Conservation (phyloP, 179 eudicot genomes). For the Gypsophila paniculata region DNA sequence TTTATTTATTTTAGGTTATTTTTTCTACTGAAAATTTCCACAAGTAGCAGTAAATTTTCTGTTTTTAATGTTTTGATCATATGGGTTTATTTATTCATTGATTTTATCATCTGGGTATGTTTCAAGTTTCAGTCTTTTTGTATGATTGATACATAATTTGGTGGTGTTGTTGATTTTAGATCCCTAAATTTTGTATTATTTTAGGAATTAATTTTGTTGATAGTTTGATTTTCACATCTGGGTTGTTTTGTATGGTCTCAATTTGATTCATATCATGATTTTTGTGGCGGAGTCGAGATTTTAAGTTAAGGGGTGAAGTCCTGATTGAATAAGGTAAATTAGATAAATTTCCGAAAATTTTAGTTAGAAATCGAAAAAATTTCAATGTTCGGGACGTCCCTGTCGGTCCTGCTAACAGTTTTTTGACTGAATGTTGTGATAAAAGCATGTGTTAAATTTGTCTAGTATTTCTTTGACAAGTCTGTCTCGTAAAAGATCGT, state of each 20-base stretch:
- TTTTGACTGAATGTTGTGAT: background rate
- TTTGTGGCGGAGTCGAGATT: background rate
- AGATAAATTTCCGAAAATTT: no score
- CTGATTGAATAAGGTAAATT: no score
- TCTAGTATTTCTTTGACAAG: no score
- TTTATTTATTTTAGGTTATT: background rate
- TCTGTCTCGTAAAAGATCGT: no score
- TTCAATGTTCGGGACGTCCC: no score
- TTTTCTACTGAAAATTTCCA: constrained; percentile 12
- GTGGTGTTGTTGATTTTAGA: constrained; percentile 18
- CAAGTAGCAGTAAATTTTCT: constrained; percentile 15
- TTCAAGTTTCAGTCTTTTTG: constrained; percentile 6
- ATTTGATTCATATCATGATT: background rate
- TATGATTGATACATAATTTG: constrained; percentile 8
- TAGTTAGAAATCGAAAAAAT: no score
- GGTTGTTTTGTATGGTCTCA: constrained; percentile 10
- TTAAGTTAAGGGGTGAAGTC: no score
- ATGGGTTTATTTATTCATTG: constrained; percentile 26
- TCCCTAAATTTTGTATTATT: constrained; percentile 13
- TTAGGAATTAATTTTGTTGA: background rate
- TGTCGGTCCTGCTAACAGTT: background rate
- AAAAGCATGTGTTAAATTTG: background rate
- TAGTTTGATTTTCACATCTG: constrained; percentile 5
- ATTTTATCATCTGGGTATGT: constrained; percentile 23
- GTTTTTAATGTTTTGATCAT: constrained; percentile 1